Evolutionary conservation across 352 stramenopile genomes (phyloP).

Genomic region (Globisporangium parvum): DNA sequence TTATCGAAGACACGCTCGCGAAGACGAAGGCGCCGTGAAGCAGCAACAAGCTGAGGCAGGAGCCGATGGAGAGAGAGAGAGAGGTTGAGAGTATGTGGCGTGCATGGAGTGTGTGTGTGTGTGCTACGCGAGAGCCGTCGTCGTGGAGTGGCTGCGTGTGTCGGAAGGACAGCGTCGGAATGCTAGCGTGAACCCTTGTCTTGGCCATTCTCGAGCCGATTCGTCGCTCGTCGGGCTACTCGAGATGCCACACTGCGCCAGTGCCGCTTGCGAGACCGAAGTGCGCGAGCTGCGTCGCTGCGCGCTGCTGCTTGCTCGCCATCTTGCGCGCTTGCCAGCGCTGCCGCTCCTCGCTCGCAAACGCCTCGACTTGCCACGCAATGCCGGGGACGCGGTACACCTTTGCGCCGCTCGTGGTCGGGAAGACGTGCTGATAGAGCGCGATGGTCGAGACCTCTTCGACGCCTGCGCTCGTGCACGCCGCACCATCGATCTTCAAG

Average conservation of each 20-base stretch:
- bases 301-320: slow-evolving; percentile 87
- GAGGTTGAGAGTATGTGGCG: not conserved
- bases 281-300: slow-evolving; percentile 66
- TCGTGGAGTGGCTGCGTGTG: not conserved
- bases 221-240: not conserved
- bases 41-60: no score
- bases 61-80: not conserved
- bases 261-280: slow-evolving; percentile 27
- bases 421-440: slow-evolving; percentile 85
- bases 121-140: no score
- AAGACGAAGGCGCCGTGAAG: not conserved
- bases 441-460: slow-evolving; percentile 93
- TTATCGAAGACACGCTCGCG: slow-evolving; percentile 41
- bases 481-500: slow-evolving; percentile 39
- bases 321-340: slow-evolving; percentile 95
- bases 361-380: slow-evolving; percentile 73
- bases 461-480: slow-evolving; percentile 51
- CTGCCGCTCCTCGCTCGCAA: slow-evolving; percentile 59
- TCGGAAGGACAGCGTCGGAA: not conserved
- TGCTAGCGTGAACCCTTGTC: not conserved
- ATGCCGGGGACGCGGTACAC: slow-evolving; percentile 75
- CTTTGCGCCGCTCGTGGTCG: slow-evolving; percentile 59
- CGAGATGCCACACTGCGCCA: not conserved
- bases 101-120: no score
- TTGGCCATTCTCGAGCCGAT: not conserved